Percentiles rank a stretch among this genome's conserved stretches.
These are phyloP conservation scores for Penicillium sp. DNA, from an alignment of 2,329 filamentous ascomycete species.

Conservation along the genomic window DNA sequence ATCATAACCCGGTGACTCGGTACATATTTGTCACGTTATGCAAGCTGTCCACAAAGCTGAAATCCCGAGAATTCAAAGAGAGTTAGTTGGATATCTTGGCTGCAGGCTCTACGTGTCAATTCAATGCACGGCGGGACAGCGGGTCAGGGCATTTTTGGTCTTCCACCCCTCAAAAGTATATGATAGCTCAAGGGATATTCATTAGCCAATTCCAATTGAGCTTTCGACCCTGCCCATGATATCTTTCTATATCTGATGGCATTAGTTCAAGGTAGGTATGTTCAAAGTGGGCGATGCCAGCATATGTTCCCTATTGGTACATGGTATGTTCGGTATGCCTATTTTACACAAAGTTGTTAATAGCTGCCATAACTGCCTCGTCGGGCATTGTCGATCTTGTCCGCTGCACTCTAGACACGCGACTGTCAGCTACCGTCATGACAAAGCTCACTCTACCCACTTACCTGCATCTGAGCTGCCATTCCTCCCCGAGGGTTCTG, in stretches of 20 bases:
- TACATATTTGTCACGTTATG: neutral
- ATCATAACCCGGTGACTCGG: neutral
- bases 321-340: neutral
- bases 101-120: neutral
- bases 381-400: constrained; percentile 31
- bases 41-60: neutral
- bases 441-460: constrained; percentile 7
- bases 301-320: neutral
- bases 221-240: neutral
- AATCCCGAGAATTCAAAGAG: neutral
- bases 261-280: neutral
- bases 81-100: neutral
- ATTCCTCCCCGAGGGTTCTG: constrained; percentile 32
- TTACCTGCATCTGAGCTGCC: constrained; percentile 36
- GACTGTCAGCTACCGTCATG: constrained; percentile 6
- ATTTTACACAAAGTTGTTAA: neutral
- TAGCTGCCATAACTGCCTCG: constrained; percentile 12
- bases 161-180: neutral
- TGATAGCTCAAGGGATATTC: neutral
- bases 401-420: constrained; percentile 32
- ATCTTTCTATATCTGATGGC: neutral
- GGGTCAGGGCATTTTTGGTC: neutral
- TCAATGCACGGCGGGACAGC: neutral
- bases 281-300: neutral
- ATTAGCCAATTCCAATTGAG: neutral